Base-by-base conservation (phyloP, 2,329 filamentous ascomycete species). In the Aureobasidium zeae region DNA sequence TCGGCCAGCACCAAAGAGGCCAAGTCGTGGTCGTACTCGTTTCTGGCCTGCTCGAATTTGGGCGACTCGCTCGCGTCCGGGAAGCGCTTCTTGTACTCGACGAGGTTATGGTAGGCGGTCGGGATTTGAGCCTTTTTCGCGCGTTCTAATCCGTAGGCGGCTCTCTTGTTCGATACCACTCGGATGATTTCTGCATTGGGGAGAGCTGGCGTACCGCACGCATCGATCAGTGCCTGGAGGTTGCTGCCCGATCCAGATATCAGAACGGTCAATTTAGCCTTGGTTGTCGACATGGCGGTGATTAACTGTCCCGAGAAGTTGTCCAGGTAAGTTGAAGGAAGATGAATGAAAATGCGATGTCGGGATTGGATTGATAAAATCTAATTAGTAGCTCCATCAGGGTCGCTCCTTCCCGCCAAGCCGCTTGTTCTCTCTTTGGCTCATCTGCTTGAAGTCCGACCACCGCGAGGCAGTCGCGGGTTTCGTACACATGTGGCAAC, bases 71-170 rank as follows among this genome's bases (percentile, higher is more conserved):
- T 58, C 5, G 68, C 65, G 26, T 74, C 70, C 60, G 74, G 64
- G 53, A 86, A 74, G 50, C 71, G 73, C 57, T 84, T 84, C 47
- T 86, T 86, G 65, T 86, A 81, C 25, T 75, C 73, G 45, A 88
- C 71, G 29, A 91, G 74, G 62, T 89, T 89, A 71, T 89, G 86
- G 67, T 89, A 89, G 44, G 76, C 74, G 44, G 77, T 84, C 0
- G 83, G 79, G 46, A 93, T 88, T 25, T 61, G 56, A 42, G 76
- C 77, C 32, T 68, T 63, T 39, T 65, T 54, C 7, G 81, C 81
- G 46, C 79, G 74, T 48, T 72, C 67, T 48, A 83, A 70, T 30
- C 80, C 81, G 53, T 74, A 79, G 20, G 77, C 81, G 47, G 72
- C 68, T 59, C 77, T 77, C 55, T 73, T 71, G 61, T 81, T 80